Evolutionary conservation across 352 stramenopile species (phyloP), one percentile per base, ranked within the genome.

Genomic region (Phytophthora megakarya): DNA sequence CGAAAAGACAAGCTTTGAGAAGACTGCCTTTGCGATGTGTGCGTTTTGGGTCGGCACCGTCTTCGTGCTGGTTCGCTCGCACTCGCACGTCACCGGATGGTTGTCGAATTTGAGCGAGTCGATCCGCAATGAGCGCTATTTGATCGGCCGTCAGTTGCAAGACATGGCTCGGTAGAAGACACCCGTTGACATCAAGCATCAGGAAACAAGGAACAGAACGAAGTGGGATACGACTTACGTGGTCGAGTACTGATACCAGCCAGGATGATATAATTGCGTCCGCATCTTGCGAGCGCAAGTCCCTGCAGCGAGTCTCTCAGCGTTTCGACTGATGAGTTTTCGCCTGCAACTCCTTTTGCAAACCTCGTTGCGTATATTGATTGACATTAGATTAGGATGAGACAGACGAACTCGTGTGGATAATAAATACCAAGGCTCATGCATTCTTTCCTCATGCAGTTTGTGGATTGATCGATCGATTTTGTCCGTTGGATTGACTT

Each of bases 111-210:
- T 96, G 22, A 83, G 84, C 54, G 88, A 96, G 64, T 90, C 84
- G 61, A 92, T 96, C 46, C 86, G 86, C 23, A 93, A 96, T 66
- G 88, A 96, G 59, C 84, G 88, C 39, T 96, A 95, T 72, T 63
- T 96, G 35, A 92, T 96, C 57, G 88, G 88, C 35, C 86, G 86
- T 5, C 76, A 95, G 65, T 71, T 96, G 9, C 84, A 94, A 58
- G 88, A 96, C 63, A 96, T 93, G 85, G 81, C 69, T 39, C 75
- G 88, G 59, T 95, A 88, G 60, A 61, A 56, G 30, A 37, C 44
- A 37, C 23, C 40, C 12, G 33, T 33, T n/a, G 40, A 67, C 58
- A 50, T 33, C 30, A 51, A 63, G 5, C 23, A 58, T 40, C 26
- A 48, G 32, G 44, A 45, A 37, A 58, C n/a, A 52, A 44, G 16